phyloP scores from a whole-genome alignment of 1,139 yeast genomes.

The Saccharomyces hybrid region DNA sequence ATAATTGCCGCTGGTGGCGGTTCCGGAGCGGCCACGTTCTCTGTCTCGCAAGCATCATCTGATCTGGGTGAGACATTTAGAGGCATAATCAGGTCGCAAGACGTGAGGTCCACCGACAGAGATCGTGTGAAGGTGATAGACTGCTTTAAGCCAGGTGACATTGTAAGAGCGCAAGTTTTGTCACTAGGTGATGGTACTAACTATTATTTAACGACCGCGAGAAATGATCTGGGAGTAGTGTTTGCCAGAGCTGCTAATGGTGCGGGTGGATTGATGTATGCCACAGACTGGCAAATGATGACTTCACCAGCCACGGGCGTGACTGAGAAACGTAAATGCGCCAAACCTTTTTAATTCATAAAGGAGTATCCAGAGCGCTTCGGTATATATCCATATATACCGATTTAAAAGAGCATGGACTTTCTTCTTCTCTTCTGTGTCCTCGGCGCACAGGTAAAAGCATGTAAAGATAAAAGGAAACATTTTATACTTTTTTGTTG shows the following conservation, averaged over 20 bases:
- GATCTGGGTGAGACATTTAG: slow-evolving; percentile 88
- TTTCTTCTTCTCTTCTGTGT: not conserved
- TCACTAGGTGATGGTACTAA: slow-evolving; percentile 91
- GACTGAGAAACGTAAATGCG: slow-evolving; percentile 79
- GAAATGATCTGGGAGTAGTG: slow-evolving; percentile 87
- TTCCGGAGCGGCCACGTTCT: slow-evolving; percentile 45
- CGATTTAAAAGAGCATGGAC: not conserved
- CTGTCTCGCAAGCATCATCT: slow-evolving; percentile 43
- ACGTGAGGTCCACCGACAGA: slow-evolving; percentile 82
- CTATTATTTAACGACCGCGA: slow-evolving; percentile 82
- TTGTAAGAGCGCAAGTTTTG: slow-evolving; percentile 71
- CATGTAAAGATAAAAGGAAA: not conserved
- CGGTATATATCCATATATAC: not conserved
- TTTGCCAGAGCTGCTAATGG: slow-evolving; percentile 69
- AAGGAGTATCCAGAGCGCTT: not conserved
- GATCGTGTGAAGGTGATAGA: slow-evolving; percentile 77
- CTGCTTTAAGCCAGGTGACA: slow-evolving; percentile 85
- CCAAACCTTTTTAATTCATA: slow-evolving; percentile 58
- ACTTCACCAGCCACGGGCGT: slow-evolving; percentile 69
- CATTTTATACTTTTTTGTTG: not conserved
- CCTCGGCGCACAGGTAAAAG: not conserved
- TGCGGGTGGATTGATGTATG: slow-evolving; percentile 75
- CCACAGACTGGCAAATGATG: slow-evolving; percentile 96
- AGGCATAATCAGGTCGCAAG: slow-evolving; percentile 82
- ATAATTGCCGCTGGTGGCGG: slow-evolving; percentile 47